Evolutionary conservation across 1,284 basidiomycete genomes (phyloP), one percentile per base, ranked within the genome.

Genomic region (Anthracocystis setariae): DNA sequence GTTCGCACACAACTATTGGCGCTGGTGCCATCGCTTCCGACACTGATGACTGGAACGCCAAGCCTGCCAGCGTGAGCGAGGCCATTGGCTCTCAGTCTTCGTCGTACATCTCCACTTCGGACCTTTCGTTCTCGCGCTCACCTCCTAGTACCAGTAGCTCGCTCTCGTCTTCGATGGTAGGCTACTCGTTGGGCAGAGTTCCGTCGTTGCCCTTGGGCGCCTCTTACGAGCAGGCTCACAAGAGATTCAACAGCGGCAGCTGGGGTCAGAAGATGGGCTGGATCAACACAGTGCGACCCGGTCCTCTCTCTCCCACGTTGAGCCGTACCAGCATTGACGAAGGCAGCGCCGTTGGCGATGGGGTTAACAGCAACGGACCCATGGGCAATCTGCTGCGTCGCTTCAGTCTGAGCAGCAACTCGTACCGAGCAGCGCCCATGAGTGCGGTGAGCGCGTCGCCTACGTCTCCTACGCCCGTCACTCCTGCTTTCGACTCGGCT

Each of bases 221-320:
- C 0, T 71, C 67, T 33, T 74, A 74, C 55, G 72, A 74, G 51
- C 68, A 67, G 43, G 72, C 72, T n/a, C 72, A 71, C 40, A 74
- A 74, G 68, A 40, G 72, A 27, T 67, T 74, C 61, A 54, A 73
- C 50, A 73, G 70, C 58, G 70, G 70, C 43, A 73, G 70, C 50
- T 73, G 70, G 70, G 57, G 59, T 18, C 68, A 66, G 38, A 72
- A 67, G 49, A 57, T 66, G 44, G 62, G 65, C 40, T 72, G 67
- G 66, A 71, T 71, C 62, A 61, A 50, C 54, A 62, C 53, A 1
- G 65, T 71, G 68, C 52, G 68, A 5, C 35, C 68, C 20, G 62
- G 62, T 18, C 68, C 68, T 8, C 62, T 71, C 27, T 71, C 68
- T 8, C 68, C 68, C n/a, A 46, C 68, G 23, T 49, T 71, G 9